Percentiles rank a stretch among this genome's conserved stretches.
Evolutionary conservation across 495 filamentous ascomycete species (phyloP).

Genomic region (Terfezia boudieri): DNA sequence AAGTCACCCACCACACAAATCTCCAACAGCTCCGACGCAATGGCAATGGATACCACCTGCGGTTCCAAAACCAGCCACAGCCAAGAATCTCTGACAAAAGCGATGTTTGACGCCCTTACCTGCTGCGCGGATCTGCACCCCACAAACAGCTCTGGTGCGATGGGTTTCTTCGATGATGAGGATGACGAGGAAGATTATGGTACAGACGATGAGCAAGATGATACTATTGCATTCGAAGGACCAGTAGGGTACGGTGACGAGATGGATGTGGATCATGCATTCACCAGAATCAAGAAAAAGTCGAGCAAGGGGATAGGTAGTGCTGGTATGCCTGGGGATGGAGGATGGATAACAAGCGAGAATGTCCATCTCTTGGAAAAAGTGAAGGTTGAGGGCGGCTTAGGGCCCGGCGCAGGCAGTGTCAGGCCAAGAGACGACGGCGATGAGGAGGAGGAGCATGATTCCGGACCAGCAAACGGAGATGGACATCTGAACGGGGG

Average conservation of each 20-base stretch:
- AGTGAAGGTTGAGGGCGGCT: constrained; percentile 13
- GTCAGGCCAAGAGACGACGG: constrained; percentile 26
- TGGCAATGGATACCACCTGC: constrained; percentile 9
- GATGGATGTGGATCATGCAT: neutral
- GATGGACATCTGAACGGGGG: too few relatives aligned
- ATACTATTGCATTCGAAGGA: constrained; percentile 35
- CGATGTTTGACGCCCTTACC: constrained; percentile 57
- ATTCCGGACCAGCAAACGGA: neutral
- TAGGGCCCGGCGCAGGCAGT: constrained; percentile 37
- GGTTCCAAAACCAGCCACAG: neutral
- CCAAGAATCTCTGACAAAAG: constrained; percentile 24
- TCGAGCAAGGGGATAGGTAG: constrained; percentile 17
- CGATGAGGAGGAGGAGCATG: constrained; percentile 18
- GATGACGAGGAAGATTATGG: constrained; percentile 27
- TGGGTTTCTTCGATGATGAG: constrained; percentile 30
- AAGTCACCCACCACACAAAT: neutral
- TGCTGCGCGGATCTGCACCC: constrained; percentile 79
- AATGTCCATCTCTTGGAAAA: constrained; percentile 60
- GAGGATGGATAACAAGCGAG: constrained; percentile 90
- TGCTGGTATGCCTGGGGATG: constrained; percentile 59
- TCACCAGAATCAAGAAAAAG: neutral
- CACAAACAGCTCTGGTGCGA: neutral
- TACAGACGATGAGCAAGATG: constrained; percentile 25
- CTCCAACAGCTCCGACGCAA: constrained; percentile 11
- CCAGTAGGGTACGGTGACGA: constrained; percentile 26